A percentile compares a stretch with the other conserved stretches of the same genome.
These are phyloP conservation scores for Neonectria ditissima DNA, from an alignment of 2,329 filamentous ascomycete genomes.

Conservation along the genomic window DNA sequence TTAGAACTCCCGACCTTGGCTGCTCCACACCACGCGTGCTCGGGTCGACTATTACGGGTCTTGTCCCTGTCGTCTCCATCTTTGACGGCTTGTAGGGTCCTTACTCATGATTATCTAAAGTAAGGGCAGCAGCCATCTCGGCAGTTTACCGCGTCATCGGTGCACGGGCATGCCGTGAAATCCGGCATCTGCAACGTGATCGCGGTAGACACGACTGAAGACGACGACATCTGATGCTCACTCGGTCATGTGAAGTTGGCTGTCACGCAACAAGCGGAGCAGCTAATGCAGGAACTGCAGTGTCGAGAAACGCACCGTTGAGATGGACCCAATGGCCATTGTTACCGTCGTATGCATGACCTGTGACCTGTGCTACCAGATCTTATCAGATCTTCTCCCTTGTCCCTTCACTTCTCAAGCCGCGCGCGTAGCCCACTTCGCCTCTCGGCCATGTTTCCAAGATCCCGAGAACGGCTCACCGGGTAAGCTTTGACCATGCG, in stretches of 20 bases:
- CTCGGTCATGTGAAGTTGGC: background rate
- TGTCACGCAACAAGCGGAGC: background rate
- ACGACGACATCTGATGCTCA: background rate
- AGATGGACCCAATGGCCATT: background rate
- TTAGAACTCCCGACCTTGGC: slow-evolving; percentile 5
- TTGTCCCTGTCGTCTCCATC: background rate
- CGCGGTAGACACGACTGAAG: background rate
- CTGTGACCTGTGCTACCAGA: background rate
- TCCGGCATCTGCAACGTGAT: background rate
- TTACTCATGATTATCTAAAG: slow-evolving; percentile 23
- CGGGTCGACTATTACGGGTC: background rate
- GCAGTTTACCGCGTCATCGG: background rate
- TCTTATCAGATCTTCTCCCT: slow-evolving; percentile 2
- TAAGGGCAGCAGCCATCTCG: background rate
- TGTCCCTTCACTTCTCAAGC: background rate
- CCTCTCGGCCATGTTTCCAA: no score
- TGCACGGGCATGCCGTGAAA: background rate
- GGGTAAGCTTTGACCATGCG: no score
- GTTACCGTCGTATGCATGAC: background rate
- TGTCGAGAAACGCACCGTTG: background rate
- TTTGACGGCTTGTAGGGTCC: background rate
- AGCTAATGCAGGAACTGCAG: background rate
- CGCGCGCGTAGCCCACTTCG: no score
- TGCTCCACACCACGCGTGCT: slow-evolving; percentile 3
- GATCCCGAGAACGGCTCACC: no score